Base-by-base conservation (phyloP, 2,329 filamentous ascomycete genomes). In the Trichoderma sp. region DNA sequence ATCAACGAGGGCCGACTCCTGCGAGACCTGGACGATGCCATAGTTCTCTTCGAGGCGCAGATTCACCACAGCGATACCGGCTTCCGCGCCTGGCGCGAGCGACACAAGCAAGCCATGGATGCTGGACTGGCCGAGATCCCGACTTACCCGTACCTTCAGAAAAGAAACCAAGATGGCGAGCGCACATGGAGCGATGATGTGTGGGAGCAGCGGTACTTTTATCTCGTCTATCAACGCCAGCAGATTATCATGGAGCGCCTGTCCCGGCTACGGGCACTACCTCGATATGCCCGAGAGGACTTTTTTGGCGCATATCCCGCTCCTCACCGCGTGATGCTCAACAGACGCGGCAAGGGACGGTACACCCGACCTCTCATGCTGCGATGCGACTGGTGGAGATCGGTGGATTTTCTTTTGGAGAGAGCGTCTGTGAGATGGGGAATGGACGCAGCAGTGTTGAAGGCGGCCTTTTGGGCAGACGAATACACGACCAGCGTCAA, bases 51-150 rank as follows among this genome's bases (percentile, higher is more conserved):
- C 32, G 74, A 76, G 50, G 48, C 39, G 3, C 69, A 69, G 60
- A 74, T 75, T 29, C 54, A 56, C 12, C 71, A 73, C 64, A 70
- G 67, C 35, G 72, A 73, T 37, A 53, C 39, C 5, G 74, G 74
- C 8, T 74, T 76, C 57, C 45, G 59, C 4, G 53, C 64, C 5
- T 74, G 72, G 69, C 58, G 69, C 9, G 42, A 50, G 5, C 72
- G 71, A 10, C 73, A 75, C 63, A 71, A 74, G 60, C 29, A 22
- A 22, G 74, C 74, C 22, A 73, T 76, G 69, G 69, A 73, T 5
- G 27, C 53, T 2, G 70, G 69, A 3, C 42, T 72, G 3, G 56
- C 59, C 1, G 48, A 52, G 12, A 58, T 60, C 39, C 71, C 67
- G 8, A 68, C 56, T 4, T 71, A 66, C 59, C 71, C 70, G 2